phyloP scores from a whole-genome alignment of 441 rosid genomes.

The Omphalea diandra region DNA sequence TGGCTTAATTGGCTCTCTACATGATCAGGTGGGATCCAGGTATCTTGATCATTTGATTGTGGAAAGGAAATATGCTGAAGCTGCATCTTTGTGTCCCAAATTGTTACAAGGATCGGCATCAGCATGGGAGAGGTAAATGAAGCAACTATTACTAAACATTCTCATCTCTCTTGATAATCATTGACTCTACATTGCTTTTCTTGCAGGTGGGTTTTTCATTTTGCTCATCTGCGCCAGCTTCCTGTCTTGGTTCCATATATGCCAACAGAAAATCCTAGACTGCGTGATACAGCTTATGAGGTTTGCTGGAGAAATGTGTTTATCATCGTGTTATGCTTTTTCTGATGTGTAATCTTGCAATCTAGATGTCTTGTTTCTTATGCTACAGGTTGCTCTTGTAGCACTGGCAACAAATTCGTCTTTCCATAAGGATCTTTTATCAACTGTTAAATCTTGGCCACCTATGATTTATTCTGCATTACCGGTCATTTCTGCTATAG shows the following conservation, averaged over 20 bases:
- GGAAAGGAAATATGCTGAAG: conserved; percentile 96
- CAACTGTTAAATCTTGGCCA: conserved; percentile 98
- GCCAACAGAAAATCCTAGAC: conserved; percentile 88
- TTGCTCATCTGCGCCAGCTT: conserved; percentile 98
- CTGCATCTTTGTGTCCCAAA: conserved; percentile 98
- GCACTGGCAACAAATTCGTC: conserved; percentile 93
- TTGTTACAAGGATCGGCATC: conserved; percentile 90
- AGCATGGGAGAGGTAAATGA: conserved; percentile 97
- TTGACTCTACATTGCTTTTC: conserved; percentile 30
- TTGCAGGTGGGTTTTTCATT: conserved; percentile 97
- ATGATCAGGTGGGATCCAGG: conserved; percentile 89
- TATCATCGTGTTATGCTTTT: conserved; percentile 1
- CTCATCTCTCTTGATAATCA: conserved; percentile 25
- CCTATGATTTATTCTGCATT: conserved; percentile 71
- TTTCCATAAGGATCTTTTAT: conserved; percentile 76
- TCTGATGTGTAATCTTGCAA: conserved; percentile 16
- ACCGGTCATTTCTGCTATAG: conserved; percentile 93
- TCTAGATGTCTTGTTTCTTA: conserved; percentile 18
- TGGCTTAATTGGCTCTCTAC: conserved; percentile 19
- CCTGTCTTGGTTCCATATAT: conserved; percentile 96
- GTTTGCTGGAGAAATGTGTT: conserved; percentile 35
- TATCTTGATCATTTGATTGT: conserved; percentile 99
- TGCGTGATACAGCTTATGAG: conserved; percentile 98
- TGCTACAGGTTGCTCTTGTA: conserved; percentile 87
- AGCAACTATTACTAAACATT: conserved; percentile 21